phyloP scores from a whole-genome alignment of 495 filamentous ascomycete genomes.

The Rostrohypoxylon terebratum region DNA sequence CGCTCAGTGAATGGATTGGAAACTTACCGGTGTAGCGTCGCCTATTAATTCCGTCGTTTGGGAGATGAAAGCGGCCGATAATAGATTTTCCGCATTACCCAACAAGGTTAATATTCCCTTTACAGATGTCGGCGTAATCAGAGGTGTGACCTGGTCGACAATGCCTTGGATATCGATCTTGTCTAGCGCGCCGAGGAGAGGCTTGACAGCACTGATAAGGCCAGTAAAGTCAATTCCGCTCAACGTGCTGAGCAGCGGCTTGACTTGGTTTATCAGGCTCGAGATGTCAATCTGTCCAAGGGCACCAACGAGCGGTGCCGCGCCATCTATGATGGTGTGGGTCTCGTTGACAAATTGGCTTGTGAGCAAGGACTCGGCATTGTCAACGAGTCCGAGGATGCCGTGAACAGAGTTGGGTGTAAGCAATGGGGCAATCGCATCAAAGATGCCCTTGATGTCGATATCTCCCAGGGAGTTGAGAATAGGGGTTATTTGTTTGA shows the following conservation, averaged over 20 bases:
- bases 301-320: slow-evolving; percentile 48
- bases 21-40: slow-evolving; percentile 63
- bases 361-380: slow-evolving; percentile 58
- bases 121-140: slow-evolving; percentile 57
- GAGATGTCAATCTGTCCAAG: slow-evolving; percentile 52
- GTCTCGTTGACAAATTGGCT: slow-evolving; percentile 62
- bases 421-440: slow-evolving; percentile 56
- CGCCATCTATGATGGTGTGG: slow-evolving; percentile 50
- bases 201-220: slow-evolving; percentile 54
- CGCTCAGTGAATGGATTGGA: neutral
- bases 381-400: slow-evolving; percentile 59
- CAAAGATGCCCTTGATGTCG: slow-evolving; percentile 56
- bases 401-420: slow-evolving; percentile 56
- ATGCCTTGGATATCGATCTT: slow-evolving; percentile 54
- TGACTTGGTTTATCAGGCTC: slow-evolving; percentile 48
- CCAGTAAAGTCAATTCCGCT: slow-evolving; percentile 47
- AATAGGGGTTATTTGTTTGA: slow-evolving; percentile 50
- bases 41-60: slow-evolving; percentile 64
- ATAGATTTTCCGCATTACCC: slow-evolving; percentile 54
- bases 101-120: slow-evolving; percentile 58
- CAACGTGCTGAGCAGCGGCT: slow-evolving; percentile 52
- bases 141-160: slow-evolving; percentile 52
- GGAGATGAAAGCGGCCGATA: slow-evolving; percentile 56
- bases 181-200: slow-evolving; percentile 50
- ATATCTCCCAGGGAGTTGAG: slow-evolving; percentile 55